Base-by-base conservation (phyloP, 805 yeast species). In the Pichia membranifaciens region DNA sequence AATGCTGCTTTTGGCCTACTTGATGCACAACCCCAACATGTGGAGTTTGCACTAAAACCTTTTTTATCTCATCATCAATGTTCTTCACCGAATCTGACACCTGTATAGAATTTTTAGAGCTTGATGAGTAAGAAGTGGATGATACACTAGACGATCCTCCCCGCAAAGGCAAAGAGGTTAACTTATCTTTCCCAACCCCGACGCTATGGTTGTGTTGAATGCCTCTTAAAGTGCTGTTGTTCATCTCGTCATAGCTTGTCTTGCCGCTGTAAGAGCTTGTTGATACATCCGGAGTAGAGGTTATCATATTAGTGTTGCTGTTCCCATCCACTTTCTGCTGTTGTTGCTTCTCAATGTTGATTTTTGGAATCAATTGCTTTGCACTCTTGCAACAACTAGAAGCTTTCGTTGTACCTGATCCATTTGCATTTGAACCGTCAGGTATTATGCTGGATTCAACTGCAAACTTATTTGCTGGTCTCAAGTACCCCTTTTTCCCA, bases 381-480 rank as follows among this genome's bases (percentile, higher is more conserved):
- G 21, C 44, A 17, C 29, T 31, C 20, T 17, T 41, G 29, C 29
- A 25, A 25, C 29, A 8, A n/a, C n/a, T 20, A 17, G 20, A 12
- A 18, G 36, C 21, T 12, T 31, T 41, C n/a, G 16, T 32, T 31
- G 38, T 9, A 40, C 18, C 6, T 9, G 17, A 17, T 8, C 10
- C 29, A 25, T 25, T 25, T 10, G 29, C 7, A 25, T 10, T 25
- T 25, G 29, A 25, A 25, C 29, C 10, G 7, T 25, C 10, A 25
- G 29, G 20, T 17, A 33, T 8, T n/a, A 33, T 33, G 23, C n/a
- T 40, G 22, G 48, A 45, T 34, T 51, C 54, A 20, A 47, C 49
- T 10, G 51, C 49, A 43, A 37, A 47, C 32, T 44, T 46, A 16
- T 44, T 53, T 3, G 56, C 51, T 2, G 44, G 39, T 22, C 44